Percentiles rank a stretch among this genome's conserved stretches.
Conservation (phyloP, 208 protist genomes). For the Endotrypanum monterogeii region DNA sequence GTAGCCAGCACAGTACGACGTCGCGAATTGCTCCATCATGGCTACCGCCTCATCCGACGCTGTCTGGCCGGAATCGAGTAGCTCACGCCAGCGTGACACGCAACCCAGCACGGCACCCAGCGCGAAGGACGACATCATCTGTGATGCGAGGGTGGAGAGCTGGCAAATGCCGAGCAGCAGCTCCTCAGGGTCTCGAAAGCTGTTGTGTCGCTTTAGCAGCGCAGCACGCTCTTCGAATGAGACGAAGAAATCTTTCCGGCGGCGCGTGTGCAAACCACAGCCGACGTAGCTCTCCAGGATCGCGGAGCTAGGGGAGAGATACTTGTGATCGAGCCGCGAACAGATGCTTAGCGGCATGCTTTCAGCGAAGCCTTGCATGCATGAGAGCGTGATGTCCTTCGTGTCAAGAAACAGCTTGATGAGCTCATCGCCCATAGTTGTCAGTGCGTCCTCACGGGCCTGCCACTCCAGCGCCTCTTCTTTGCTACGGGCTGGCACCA, state of each 20-base stretch:
- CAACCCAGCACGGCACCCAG: conserved; percentile 34
- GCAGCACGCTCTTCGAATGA: conserved; percentile 43
- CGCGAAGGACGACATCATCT: conserved; percentile 55
- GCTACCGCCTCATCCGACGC: conserved; percentile 19
- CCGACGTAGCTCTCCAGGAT: conserved; percentile 33
- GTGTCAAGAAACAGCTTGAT: conserved; percentile 26
- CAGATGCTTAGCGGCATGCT: conserved; percentile 39
- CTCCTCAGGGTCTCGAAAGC: conserved; percentile 37
- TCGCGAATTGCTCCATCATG: conserved; percentile 28
- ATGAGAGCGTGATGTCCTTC: conserved; percentile 20
- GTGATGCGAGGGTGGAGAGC: conserved; percentile 52
- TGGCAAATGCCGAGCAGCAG: conserved; percentile 49
- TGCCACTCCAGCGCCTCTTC: background rate
- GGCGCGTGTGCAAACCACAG: conserved; percentile 33
- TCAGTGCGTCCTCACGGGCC: conserved; percentile 10
- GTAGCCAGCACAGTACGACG: conserved; percentile 32
- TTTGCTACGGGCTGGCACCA: background rate
- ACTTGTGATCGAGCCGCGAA: conserved; percentile 40
- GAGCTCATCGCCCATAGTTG: conserved; percentile 19
- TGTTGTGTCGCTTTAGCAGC: conserved; percentile 24
- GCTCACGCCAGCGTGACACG: conserved; percentile 27
- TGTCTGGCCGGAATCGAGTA: conserved; percentile 16
- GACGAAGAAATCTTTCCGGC: conserved; percentile 58
- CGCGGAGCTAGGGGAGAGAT: conserved; percentile 36
- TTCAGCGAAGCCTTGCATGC: conserved; percentile 29